Base-by-base conservation (phyloP, 352 stramenopile genomes). In the Phytophthora megakarya region DNA sequence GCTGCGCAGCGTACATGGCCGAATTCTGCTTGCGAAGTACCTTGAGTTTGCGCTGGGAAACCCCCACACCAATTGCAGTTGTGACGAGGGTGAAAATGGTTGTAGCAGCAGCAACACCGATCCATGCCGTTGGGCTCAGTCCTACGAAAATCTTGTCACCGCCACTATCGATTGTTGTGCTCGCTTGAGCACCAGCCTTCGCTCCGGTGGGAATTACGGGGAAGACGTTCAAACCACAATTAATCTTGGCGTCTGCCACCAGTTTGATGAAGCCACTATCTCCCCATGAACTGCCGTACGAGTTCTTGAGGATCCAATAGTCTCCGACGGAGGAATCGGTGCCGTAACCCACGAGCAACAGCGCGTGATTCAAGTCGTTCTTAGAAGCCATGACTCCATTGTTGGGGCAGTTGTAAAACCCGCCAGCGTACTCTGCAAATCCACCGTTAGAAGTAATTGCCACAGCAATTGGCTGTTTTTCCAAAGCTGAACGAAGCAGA, bases 251-350 rank as follows among this genome's bases (percentile, higher is more conserved):
- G 57, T 93, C 85, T 0, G 78, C 79, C 1, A 91, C 40, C 23
- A 92, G 67, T 39, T 82, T 79, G 35, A 93, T 80, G 39, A 83
- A 92, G 30, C 85, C 85, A 16, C 57, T 75, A 19, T 78, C 72
- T 28, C 85, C 85, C 83, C 82, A 93, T 9, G 66, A 81, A 25
- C 70, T 80, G 16, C 80, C 82, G 72, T 92, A 93, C 49, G 85
- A 93, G 57, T 93, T 93, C 59, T 93, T 93, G 16, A 93, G 48
- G 45, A 93, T 90, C 85, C 85, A 93, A 57, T 91, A 93, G 65
- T 92, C 81, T 8, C 85, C 83, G 1, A 75, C 65, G 0, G 64
- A 73, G 6, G 66, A 62, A 22, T 90, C 81, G 9, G 74, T 88
- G 35, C 79, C 85, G 45, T 92, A 94, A 19, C 85, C 85, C 7